Evolutionary conservation across 148 eudicot species (phyloP).

Genomic region (Bassia scoparia): DNA sequence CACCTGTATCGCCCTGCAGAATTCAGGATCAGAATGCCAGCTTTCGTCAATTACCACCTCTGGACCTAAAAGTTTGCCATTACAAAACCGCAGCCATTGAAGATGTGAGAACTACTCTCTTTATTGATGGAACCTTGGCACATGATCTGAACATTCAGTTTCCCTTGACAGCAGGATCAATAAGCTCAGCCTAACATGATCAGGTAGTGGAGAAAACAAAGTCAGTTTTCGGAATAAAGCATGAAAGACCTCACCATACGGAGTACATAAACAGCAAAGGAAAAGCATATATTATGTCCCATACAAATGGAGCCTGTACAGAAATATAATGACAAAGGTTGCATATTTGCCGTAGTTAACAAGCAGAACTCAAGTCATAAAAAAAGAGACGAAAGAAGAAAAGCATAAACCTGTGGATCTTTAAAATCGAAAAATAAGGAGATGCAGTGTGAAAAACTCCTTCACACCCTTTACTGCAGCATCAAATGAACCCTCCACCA

Average conservation of each 20-base stretch:
- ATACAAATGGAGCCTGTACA: too few relatives aligned
- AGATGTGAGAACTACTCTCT: constrained; percentile 58
- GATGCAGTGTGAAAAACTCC: constrained; percentile 44
- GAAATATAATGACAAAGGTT: too few relatives aligned
- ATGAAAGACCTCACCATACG: background rate
- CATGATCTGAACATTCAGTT: constrained; percentile 55
- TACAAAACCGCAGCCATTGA: constrained; percentile 45
- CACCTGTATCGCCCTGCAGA: constrained; percentile 38
- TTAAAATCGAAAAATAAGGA: constrained; percentile 11
- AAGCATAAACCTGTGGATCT: constrained; percentile 29
- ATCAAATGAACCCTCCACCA: constrained; percentile 33
- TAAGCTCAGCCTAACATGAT: constrained; percentile 43
- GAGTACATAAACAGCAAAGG: background rate
- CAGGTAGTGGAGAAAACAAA: background rate
- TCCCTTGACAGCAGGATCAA: constrained; percentile 71
- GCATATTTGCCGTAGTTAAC: too few relatives aligned
- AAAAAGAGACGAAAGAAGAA: too few relatives aligned
- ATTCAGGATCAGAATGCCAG: constrained; percentile 43
- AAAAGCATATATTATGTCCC: too few relatives aligned
- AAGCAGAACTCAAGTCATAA: too few relatives aligned
- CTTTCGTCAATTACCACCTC: constrained; percentile 53
- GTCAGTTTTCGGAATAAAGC: background rate
- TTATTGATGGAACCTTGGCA: constrained; percentile 39
- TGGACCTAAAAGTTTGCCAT: constrained; percentile 35
- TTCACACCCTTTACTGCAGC: constrained; percentile 30